Evolutionary conservation across 2,329 filamentous ascomycete genomes (phyloP).

Genomic region (Cladosporium sp.): DNA sequence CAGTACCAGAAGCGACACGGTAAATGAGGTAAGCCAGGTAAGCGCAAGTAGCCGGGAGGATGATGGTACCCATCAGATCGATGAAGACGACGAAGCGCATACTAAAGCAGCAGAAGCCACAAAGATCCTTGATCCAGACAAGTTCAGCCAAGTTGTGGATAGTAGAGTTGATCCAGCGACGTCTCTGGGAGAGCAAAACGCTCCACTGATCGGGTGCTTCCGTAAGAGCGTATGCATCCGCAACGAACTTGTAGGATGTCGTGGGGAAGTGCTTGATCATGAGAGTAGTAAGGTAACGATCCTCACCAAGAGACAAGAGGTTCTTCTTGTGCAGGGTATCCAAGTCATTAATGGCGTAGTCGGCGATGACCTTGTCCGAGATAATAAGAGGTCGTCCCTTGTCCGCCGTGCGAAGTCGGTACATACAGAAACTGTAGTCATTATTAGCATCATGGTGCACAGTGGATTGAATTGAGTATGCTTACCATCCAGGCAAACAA

Average conservation of each 20-base stretch:
- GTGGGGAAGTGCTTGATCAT: conserved; percentile 97
- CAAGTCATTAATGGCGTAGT: conserved; percentile 85
- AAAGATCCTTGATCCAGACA: conserved; percentile 87
- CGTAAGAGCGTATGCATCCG: conserved; percentile 89
- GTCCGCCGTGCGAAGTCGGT: conserved; percentile 89
- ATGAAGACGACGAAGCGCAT: conserved; percentile 97
- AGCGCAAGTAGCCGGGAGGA: conserved; percentile 82
- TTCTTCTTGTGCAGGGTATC: conserved; percentile 97
- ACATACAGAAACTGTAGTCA: conserved; percentile 88
- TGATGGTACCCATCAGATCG: conserved; percentile 88
- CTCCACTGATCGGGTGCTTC: conserved; percentile 93
- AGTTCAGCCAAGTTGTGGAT: conserved; percentile 94
- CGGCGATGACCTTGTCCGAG: conserved; percentile 79
- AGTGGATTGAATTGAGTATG: conserved; percentile 32
- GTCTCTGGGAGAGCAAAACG: conserved; percentile 93
- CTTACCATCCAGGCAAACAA: conserved; percentile 97
- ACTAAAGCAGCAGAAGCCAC: conserved; percentile 97
- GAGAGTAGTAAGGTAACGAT: conserved; percentile 93
- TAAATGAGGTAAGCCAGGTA: conserved; percentile 91
- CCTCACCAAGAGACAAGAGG: conserved; percentile 86
- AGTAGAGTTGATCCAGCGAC: conserved; percentile 99
- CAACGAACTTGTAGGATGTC: conserved; percentile 95
- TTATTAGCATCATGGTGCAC: conserved; percentile 4
- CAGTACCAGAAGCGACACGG: conserved; percentile 65
- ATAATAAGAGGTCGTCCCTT: conserved; percentile 94